A percentile compares a stretch with the other conserved stretches of the same genome.
Conservation (phyloP, 2,329 filamentous ascomycete species). For the Parastagonospora nodorum region DNA sequence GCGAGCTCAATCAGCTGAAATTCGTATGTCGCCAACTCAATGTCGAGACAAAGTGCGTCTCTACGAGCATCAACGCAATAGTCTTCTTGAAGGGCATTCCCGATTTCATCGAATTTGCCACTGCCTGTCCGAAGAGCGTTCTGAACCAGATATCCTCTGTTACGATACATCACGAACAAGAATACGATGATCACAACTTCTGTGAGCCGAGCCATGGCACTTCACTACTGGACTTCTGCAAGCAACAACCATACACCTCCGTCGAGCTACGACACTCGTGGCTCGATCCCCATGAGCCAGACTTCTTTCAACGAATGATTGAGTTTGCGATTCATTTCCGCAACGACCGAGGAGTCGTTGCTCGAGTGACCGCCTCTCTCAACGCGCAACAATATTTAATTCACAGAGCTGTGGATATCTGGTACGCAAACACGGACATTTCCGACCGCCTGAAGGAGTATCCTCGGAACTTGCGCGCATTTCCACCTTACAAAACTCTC, state of each 20-base stretch:
- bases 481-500: not conserved
- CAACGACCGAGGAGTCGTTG: not conserved
- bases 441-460: not conserved
- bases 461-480: not conserved
- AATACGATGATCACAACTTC: too few species aligned
- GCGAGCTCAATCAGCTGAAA: slow-evolving; percentile 5
- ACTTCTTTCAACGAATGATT: not conserved
- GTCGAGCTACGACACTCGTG: not conserved
- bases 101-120: not conserved
- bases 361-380: too few species aligned
- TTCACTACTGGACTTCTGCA: not conserved
- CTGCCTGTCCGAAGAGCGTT: not conserved
- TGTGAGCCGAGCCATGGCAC: not conserved
- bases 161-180: too few species aligned
- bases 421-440: not conserved
- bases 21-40: slow-evolving; percentile 3
- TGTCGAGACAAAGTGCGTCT: not conserved
- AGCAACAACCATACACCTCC: not conserved
- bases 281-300: not conserved
- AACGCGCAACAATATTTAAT: too few species aligned
- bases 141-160: not conserved
- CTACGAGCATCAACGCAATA: not conserved
- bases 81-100: not conserved
- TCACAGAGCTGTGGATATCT: too few species aligned
- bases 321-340: not conserved